phyloP scores from a whole-genome alignment of 2,329 filamentous ascomycete species.

The Beauveria sp. region DNA sequence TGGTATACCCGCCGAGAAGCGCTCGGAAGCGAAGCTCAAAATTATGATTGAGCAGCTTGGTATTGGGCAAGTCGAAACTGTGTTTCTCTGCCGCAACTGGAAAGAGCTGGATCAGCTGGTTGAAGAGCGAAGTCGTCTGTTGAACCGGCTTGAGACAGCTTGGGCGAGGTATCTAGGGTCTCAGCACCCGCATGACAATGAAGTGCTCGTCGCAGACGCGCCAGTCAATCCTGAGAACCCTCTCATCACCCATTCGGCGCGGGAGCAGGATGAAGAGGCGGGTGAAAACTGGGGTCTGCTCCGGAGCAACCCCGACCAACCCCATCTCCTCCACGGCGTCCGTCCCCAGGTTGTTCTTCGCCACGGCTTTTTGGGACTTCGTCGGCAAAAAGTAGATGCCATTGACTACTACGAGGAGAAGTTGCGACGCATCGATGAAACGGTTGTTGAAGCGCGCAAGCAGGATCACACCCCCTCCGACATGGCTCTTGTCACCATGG shows the following conservation, averaged over 20 bases:
- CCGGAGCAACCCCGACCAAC: conserved; percentile 29
- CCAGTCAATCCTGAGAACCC: neutral
- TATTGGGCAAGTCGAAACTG: conserved; percentile 83
- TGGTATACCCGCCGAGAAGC: conserved; percentile 72
- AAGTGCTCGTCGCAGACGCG: neutral
- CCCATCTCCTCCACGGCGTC: conserved; percentile 32
- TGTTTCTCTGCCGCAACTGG: conserved; percentile 85
- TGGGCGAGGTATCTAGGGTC: conserved; percentile 60
- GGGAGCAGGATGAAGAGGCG: conserved; percentile 30
- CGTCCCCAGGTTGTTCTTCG: conserved; percentile 67
- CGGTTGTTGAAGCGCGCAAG: conserved; percentile 61
- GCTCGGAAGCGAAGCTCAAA: conserved; percentile 76
- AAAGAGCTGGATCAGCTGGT: conserved; percentile 69
- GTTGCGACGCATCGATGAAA: conserved; percentile 68
- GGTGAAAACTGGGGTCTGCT: conserved; percentile 56
- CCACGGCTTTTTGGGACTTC: conserved; percentile 68
- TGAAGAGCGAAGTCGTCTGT: conserved; percentile 51
- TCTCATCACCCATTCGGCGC: conserved; percentile 9
- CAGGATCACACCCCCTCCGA: conserved; percentile 72
- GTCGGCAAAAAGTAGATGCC: conserved; percentile 70
- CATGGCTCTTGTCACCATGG: conserved; percentile 94
- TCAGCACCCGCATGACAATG: conserved; percentile 15
- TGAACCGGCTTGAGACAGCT: conserved; percentile 71
- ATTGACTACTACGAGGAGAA: conserved; percentile 93
- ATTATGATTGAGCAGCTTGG: conserved; percentile 78